Base-by-base conservation (phyloP, 2,329 filamentous ascomycete genomes). In the Aschersonia sp. region DNA sequence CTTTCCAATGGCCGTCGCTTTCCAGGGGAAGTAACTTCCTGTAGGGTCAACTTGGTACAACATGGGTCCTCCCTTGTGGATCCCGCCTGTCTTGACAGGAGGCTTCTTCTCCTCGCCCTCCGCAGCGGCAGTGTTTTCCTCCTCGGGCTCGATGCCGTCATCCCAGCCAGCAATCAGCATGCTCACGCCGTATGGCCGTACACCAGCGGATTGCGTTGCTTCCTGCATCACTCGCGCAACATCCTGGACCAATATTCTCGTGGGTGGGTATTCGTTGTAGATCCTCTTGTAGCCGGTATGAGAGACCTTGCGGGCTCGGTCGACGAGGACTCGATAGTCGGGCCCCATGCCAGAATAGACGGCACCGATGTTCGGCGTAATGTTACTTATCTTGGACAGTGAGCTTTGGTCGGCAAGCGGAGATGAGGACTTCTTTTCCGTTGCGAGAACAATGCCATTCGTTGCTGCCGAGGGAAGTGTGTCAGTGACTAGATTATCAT, bases 241-340 rank as follows among this genome's bases (percentile, higher is more conserved):
- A 61, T 98, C 92, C 70, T 98, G 92, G 49, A 98, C 92, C 71
- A 98, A 79, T 83, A 98, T 98, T 66, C 92, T 83, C 49, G 92
- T 98, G 5, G 92, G 92, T n/a, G 92, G 92, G 72, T 98, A 98
- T 72, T 98, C 92, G 71, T 98, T 98, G 76, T 98, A 98, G 73
- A 98, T 89, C 67, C 92, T 87, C 80, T 98, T 98, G 81, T 98
- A 98, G 66, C 83, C 84, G 44, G 92, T 94, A 72, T 98, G 92
- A 48, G 89, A 95, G 56, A 95, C 92, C 70, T 97, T 98, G 63
- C 92, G 88, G 58, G 92, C 92, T 68, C 89, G 90, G 74, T 98
- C 92, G 58, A 97, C 92, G 47, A 98, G 78, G 49, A 98, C 87
- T 66, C 92, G 83, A 73, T 97, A 98, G 69, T 98, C 92, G 50